Base-by-base conservation (phyloP, 2,329 filamentous ascomycete genomes). In the Claviceps digitariae region DNA sequence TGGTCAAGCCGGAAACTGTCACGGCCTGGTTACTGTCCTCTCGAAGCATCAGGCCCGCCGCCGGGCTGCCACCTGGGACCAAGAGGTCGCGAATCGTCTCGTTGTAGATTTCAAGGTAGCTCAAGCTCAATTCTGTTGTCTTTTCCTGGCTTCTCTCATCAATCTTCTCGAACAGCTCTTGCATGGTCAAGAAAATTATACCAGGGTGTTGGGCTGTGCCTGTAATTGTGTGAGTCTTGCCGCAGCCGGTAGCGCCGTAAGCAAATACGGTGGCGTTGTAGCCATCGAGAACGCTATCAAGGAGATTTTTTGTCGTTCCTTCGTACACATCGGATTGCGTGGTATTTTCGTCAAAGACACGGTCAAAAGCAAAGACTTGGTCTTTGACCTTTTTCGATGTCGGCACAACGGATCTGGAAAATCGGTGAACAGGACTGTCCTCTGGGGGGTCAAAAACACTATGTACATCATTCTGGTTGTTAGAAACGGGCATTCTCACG, bases 221-320 rank as follows among this genome's bases (percentile, higher is more conserved):
- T 3, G 85, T 89, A 63, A 98, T 98, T 10, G 93, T 98, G 68
- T 98, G 93, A 25, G 93, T 98, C 73, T 98, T 98, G 69, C 93
- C 93, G 69, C 93, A 98, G 41, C 93, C 93, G 0, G 93, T 98
- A 41, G 93, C 93, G 60, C 93, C 93, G 68, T 98, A 98, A 50
- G 93, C 93, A 67, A 98, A 98, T 4, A 98, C 93, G 0, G 93
- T 98, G 48, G 93, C 93, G 74, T 98, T 98, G 76, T 96, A 98
- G 59, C 93, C 93, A 60, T 98, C 90, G 55, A 98, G 76, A 17
- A 98, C 90, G 65, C 86, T 96, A 67, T 97, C 91, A 56, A 98
- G 79, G n/a, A 98, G 79, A 53, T 74, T 81, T 67, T 85, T 87
- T 1, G 91, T 95, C 0, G 93, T 97, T 15, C 87, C 79, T 68